phyloP scores from a whole-genome alignment of 2,329 filamentous ascomycete genomes.

The Fusarium sacchari region DNA sequence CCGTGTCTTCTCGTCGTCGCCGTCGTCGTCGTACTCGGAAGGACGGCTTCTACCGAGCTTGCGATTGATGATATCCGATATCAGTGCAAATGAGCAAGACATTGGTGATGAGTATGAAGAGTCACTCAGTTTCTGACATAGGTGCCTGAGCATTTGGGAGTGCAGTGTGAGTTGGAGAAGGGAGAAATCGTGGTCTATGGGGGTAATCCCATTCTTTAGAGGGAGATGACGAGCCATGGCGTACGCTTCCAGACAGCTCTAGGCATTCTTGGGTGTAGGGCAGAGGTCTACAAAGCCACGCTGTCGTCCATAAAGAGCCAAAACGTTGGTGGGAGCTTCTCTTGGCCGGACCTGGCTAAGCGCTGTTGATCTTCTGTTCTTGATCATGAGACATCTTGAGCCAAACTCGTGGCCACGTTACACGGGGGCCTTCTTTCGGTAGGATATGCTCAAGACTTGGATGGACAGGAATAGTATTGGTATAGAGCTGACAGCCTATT shows the following conservation, averaged over 20 bases:
- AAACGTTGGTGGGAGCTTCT: slow-evolving; percentile 1
- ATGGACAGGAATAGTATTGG: neutral
- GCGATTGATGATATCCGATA: slow-evolving; percentile 34
- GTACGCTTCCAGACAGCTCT: neutral
- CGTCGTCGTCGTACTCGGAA: slow-evolving; percentile 7
- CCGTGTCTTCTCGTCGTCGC: slow-evolving; percentile 18
- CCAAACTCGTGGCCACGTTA: neutral
- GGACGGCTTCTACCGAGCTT: slow-evolving; percentile 29
- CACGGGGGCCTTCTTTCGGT: neutral
- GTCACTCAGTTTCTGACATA: slow-evolving; percentile 4
- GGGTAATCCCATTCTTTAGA: slow-evolving; percentile 4
- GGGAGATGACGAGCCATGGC: slow-evolving; percentile 4
- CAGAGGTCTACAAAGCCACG: neutral
- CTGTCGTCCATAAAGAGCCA: neutral
- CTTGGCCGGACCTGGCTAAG: slow-evolving; percentile 19
- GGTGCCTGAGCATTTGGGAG: neutral
- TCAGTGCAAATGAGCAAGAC: slow-evolving; percentile 31
- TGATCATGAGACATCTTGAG: neutral
- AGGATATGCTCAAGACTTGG: neutral
- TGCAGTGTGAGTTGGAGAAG: neutral
- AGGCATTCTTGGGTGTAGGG: neutral
- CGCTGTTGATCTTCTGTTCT: neutral
- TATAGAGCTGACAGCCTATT: neutral
- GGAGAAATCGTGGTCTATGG: neutral
- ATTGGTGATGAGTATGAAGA: slow-evolving; percentile 2